Evolutionary conservation across 2,329 filamentous ascomycete species (phyloP).

Genomic region (Nigrospora oryzae): DNA sequence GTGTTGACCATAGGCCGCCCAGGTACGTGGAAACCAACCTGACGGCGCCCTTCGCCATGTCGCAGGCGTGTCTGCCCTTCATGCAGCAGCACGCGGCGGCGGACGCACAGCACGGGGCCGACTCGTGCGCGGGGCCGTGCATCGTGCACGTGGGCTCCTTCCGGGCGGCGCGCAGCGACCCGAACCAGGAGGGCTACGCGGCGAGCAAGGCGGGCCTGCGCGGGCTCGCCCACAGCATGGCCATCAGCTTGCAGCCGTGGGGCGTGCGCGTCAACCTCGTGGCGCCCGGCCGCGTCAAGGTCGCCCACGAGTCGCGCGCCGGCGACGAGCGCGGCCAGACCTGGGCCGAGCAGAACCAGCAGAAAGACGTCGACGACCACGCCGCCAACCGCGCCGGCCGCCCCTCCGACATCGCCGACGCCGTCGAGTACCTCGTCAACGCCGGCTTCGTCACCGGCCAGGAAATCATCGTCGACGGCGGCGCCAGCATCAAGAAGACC

Average conservation of each 20-base stretch:
- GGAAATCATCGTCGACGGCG: conserved; percentile 18
- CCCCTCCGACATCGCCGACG: conserved; percentile 34
- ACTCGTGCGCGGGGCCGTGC: conserved; percentile 27
- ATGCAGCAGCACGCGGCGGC: conserved; percentile 25
- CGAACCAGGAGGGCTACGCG: conserved; percentile 40
- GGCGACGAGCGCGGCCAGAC: conserved; percentile 30
- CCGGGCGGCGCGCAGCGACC: conserved; percentile 33
- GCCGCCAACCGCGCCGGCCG: conserved; percentile 32
- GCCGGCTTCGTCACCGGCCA: conserved; percentile 20
- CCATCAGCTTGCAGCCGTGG: conserved; percentile 20
- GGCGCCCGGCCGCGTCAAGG: conserved; percentile 35
- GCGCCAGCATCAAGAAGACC: conserved; percentile 15
- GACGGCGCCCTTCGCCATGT: conserved; percentile 34
- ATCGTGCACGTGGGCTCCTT: conserved; percentile 37
- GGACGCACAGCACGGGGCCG: conserved; percentile 6
- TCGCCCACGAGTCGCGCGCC: conserved; percentile 33
- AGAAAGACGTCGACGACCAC: conserved; percentile 31
- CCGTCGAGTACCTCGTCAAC: conserved; percentile 25
- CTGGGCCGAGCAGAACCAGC: conserved; percentile 21
- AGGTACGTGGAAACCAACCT: conserved; percentile 35
- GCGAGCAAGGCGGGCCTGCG: conserved; percentile 26
- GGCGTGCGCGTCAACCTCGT: conserved; percentile 29
- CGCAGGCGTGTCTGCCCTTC: conserved; percentile 35
- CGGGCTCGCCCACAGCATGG: conserved; percentile 27
- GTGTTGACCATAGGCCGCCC: too few relatives aligned